phyloP scores from a whole-genome alignment of 768 basidiomycete species.

The Clitopilus hobsonii region DNA sequence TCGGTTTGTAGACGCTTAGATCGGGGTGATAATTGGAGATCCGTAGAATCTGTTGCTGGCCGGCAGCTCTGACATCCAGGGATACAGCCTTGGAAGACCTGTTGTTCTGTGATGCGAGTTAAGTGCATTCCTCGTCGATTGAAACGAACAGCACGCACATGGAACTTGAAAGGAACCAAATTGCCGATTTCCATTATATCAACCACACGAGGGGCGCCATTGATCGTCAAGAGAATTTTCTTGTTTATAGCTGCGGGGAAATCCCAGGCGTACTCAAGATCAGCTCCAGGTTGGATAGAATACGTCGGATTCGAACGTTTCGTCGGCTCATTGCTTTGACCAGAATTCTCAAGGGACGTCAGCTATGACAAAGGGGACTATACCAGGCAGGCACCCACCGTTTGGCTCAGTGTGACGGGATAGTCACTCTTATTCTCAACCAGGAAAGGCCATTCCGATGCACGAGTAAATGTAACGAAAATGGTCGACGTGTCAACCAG shows the following conservation, averaged over 20 bases:
- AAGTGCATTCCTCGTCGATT: not conserved
- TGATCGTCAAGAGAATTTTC: constrained; percentile 62
- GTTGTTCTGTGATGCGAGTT: constrained; percentile 33
- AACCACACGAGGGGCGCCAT: constrained; percentile 57
- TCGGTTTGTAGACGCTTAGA: constrained; percentile 83
- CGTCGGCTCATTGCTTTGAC: not conserved
- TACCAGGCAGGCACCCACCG: constrained; percentile 33
- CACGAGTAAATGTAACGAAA: constrained; percentile 70
- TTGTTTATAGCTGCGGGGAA: constrained; percentile 82
- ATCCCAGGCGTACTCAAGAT: constrained; percentile 87
- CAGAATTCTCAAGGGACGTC: not conserved
- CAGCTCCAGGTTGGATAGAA: constrained; percentile 49
- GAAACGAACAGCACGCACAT: constrained; percentile 39
- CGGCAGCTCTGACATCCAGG: constrained; percentile 89
- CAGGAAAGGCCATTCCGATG: constrained; percentile 83
- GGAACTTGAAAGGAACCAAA: constrained; percentile 84
- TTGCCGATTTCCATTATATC: constrained; percentile 97
- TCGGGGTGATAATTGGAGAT: constrained; percentile 87
- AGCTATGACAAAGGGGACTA: constrained; percentile 2
- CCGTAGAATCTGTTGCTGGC: constrained; percentile 75
- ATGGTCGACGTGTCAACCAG: constrained; percentile 84
- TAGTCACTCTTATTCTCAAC: constrained; percentile 88
- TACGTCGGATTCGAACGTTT: constrained; percentile 38
- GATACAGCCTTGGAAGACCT: constrained; percentile 68
- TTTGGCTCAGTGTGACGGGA: constrained; percentile 65